Conservation (phyloP, 2,329 filamentous ascomycete genomes). For the Claviceps pazoutovae region DNA sequence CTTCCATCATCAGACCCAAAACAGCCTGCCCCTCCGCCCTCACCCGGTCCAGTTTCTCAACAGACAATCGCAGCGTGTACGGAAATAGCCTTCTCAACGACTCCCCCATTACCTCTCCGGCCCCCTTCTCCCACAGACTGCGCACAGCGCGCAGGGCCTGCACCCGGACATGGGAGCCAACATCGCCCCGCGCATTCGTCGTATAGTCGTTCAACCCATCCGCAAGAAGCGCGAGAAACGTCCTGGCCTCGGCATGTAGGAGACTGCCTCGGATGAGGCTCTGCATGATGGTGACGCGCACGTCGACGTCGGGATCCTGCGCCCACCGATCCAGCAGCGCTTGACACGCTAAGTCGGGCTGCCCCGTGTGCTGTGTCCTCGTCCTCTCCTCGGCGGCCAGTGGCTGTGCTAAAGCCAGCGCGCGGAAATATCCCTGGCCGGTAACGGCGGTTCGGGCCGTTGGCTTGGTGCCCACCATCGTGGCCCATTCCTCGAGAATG, state of each 20-base stretch:
- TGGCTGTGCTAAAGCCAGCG: constrained; percentile 36
- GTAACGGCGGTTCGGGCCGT: constrained; percentile 21
- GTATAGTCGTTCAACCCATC: constrained; percentile 77
- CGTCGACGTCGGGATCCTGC: constrained; percentile 34
- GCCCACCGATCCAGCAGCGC: constrained; percentile 40
- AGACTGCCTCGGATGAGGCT: constrained; percentile 35
- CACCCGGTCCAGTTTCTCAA: constrained; percentile 84
- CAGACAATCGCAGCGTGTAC: constrained; percentile 51
- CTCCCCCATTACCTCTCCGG: constrained; percentile 11
- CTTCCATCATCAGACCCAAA: constrained; percentile 29
- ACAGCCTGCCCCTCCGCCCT: constrained; percentile 50
- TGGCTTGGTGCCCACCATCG: constrained; percentile 22
- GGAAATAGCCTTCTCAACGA: constrained; percentile 30
- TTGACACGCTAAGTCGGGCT: constrained; percentile 23
- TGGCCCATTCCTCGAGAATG: constrained; percentile 33
- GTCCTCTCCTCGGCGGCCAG: constrained; percentile 15
- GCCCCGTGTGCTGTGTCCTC: constrained; percentile 1
- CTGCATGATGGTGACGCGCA: constrained; percentile 39
- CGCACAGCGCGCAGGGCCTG: constrained; percentile 67
- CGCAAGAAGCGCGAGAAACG: constrained; percentile 32
- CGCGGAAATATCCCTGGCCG: constrained; percentile 38
- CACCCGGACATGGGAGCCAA: constrained; percentile 73
- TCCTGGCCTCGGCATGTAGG: constrained; percentile 24
- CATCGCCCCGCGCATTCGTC: constrained; percentile 74
- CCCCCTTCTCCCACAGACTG: constrained; percentile 37